phyloP scores from a whole-genome alignment of 192 early-diverging fungal genomes.

The Coemansia sp. region DNA sequence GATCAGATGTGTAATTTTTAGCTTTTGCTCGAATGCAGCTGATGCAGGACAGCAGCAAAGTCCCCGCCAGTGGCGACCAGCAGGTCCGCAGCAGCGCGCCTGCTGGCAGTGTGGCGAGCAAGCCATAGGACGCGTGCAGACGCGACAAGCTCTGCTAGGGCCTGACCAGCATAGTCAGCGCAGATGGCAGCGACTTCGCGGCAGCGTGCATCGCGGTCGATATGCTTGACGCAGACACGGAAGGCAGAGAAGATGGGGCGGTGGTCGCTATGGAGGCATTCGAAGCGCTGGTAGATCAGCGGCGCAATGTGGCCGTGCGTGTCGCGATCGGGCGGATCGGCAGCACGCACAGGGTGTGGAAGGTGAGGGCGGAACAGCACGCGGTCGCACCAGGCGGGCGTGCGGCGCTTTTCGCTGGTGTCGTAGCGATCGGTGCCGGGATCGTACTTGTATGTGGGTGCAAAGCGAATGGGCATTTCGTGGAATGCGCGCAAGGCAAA shows the following conservation, averaged over 20 bases:
- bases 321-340: conserved; percentile 14
- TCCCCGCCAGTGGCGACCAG: conserved; percentile 24
- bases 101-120: conserved; percentile 20
- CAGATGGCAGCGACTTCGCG: conserved; percentile 53
- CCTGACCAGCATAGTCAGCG: conserved; percentile 45
- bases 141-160: conserved; percentile 36
- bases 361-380: conserved; percentile 63
- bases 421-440: conserved; percentile 82
- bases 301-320: conserved; percentile 29
- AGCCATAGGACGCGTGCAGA: conserved; percentile 45
- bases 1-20: too few relatives aligned
- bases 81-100: conserved; percentile 17
- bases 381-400: conserved; percentile 96
- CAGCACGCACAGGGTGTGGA: conserved; percentile 4
- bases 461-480: conserved; percentile 79
- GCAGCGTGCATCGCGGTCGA: conserved; percentile 56
- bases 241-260: conserved; percentile 77
- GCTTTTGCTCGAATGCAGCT: background rate
- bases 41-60: conserved; percentile 23
- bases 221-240: conserved; percentile 57
- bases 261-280: conserved; percentile 79
- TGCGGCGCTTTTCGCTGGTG: conserved; percentile 87
- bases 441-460: conserved; percentile 98
- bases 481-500: conserved; percentile 75
- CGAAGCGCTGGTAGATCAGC: conserved; percentile 63